Conservation (phyloP, 2,329 filamentous ascomycete genomes). For the Didymella keratinophila region DNA sequence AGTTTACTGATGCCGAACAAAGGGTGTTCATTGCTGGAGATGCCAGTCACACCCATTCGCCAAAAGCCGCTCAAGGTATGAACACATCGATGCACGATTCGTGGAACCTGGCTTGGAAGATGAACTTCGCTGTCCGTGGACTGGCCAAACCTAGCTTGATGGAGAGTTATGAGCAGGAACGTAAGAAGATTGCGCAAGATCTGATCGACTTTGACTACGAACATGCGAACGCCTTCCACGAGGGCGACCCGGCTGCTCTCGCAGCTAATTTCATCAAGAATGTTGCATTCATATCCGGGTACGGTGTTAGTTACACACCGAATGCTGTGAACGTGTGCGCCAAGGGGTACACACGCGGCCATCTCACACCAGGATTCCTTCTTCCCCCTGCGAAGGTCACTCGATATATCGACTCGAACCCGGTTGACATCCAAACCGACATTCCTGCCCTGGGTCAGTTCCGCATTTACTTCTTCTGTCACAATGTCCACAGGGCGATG, state of each 20-base stretch:
- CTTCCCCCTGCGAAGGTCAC: conserved; percentile 75
- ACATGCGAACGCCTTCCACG: conserved; percentile 62
- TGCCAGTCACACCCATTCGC: conserved; percentile 54
- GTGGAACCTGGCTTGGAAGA: conserved; percentile 56
- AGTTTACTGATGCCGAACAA: conserved; percentile 54
- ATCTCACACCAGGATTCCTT: conserved; percentile 54
- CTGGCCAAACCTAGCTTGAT: conserved; percentile 51
- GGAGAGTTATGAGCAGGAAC: conserved; percentile 52
- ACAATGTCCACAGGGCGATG: conserved; percentile 63
- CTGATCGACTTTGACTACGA: conserved; percentile 57
- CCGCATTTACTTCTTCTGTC: conserved; percentile 74
- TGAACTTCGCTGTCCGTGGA: conserved; percentile 52
- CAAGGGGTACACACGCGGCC: conserved; percentile 58
- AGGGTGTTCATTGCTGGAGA: conserved; percentile 61
- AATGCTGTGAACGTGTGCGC: conserved; percentile 69
- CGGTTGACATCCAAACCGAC: conserved; percentile 78
- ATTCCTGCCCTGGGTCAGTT: conserved; percentile 81
- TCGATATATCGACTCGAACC: conserved; percentile 79
- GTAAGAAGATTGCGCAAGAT: conserved; percentile 55
- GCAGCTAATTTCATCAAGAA: conserved; percentile 75
- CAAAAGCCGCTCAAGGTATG: conserved; percentile 56
- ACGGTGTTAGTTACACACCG: conserved; percentile 71
- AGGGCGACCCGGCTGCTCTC: conserved; percentile 68
- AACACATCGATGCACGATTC: conserved; percentile 56
- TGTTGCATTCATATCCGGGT: conserved; percentile 75